Evolutionary conservation across 2,329 filamentous ascomycete genomes (phyloP), one percentile per base, ranked within the genome.

Genomic region (Harringtonia aguacate): DNA sequence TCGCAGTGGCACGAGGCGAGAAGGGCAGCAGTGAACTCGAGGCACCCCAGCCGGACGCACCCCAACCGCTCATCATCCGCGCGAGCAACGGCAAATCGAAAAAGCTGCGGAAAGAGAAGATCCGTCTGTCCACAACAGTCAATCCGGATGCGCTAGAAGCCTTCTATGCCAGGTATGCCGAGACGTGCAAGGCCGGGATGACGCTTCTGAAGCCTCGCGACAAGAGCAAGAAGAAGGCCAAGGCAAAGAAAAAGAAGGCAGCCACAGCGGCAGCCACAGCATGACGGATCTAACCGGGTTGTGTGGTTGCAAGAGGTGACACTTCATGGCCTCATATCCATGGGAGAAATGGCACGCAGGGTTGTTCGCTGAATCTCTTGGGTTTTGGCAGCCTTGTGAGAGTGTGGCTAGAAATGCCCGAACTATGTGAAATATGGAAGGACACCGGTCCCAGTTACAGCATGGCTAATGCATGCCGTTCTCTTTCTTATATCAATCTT

Each of bases 101-200:
- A 54, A 68, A 64, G 49, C 70, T 73, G 50, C 70, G 72, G 44
- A 61, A 68, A 34, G 61, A 71, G 45, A 81, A 82, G 52, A 64
- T 85, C 52, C 94, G 89, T 62, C 59, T 95, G 22, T 86, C 86
- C 3, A 97, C 92, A 0, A 63, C 95, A 0, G 88, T 97, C 1
- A 73, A 83, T 44, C 77, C 84, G 1, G 77, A 81, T 46, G 77
- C 83, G 6, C 61, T 97, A 12, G 88, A 94, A 43, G 68, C 62
- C 0, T 98, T 98, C 58, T 98, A 88, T 61, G 67, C 70, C 27
- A 73, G 77, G 41, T 98, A 97, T 66, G 89, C 88, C 20, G 92
- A 97, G 53, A 73, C 88, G 4, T 95, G 89, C 66, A 95, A 94
- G 68, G 69, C 73, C 0, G 87, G 88, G 7, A 95, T 97, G 88